Evolutionary conservation across 257 asterid species (phyloP), one percentile per base, ranked within the genome.

Genomic region (Avicennia marina): DNA sequence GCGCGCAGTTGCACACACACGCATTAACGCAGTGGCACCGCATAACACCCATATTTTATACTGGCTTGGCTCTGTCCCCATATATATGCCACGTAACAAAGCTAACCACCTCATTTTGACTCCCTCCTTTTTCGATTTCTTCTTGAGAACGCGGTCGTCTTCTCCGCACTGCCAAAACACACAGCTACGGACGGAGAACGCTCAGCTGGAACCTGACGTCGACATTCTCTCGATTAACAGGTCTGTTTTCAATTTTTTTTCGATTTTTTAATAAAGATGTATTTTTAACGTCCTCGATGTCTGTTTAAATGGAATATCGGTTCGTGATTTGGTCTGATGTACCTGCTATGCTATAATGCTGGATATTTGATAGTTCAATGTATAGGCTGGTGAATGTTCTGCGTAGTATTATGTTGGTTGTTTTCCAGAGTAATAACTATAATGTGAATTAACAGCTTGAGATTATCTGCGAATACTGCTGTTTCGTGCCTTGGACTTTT

Each of bases 181-280:
- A 7, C 45, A 12, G 34, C 45, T 43, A 12, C 31, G 31, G 21
- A 17, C 32, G 0, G 40, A 16, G 18, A 15, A 15, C 53, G 57
- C 53, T 38, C 40, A 48, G 11, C 40, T 44, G 66, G 69, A 56
- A 45, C 53, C 65, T 60, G 70, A 55, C 72, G 65, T 60, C 69
- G 58, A 49, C 62, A 33, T 60, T 57, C 27, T 27, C 19, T 43
- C 41, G 13, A 49, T 57, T 69, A 41, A 20, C 46, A 55, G 77
- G 77, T 66, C 24, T 8, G 40, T 65, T 38, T 44, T 33, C 9
- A 32, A 12, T 43, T 27, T 0, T 1, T 17, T 12, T 21, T 21
- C 13, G 10, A 27, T 56, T 22, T 8, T 16, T 16, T 16, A 21
- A 8, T 18, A 34, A 4, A 34, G 41, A 9, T 8, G 0, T 0